Evolutionary conservation across 176 grass and related monocot genomes (phyloP), one percentile per base, ranked within the genome.

Genomic region (Avena insularis): DNA sequence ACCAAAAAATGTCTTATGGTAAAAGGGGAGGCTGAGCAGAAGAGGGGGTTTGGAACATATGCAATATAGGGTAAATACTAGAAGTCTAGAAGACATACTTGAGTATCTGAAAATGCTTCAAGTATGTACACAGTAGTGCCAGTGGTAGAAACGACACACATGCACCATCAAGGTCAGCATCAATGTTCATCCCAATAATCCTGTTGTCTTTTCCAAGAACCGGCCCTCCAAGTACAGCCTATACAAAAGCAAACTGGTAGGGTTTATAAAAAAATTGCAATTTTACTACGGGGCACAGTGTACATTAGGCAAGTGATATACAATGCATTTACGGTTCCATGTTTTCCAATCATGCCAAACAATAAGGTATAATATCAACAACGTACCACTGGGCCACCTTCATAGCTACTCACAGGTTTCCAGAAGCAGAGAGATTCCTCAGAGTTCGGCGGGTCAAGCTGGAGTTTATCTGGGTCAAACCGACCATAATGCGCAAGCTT

Each of bases 191-290:
- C 8, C 83, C 83, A 19, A 78, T 0, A 86, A 86, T 46, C 19
- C 15, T 14, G 0, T 12, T 3, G 69, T 75, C 13, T 0, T 16
- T 2, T 8, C 12, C 61, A 29, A 86, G 9, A 79, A 86, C 48
- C 45, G 62, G 62, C 35, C 84, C 84, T 79, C 84, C 84, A 69
- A 86, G 50, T 79, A 69, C 75, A 86, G 62, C 75, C 83, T 85
- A 66, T 58, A 8, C 55, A 58, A 38, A 85, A 85, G 12, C 29
- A 12, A 40, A 66, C 12, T 38, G 46, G 72, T 16, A 77, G 1
- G 12, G 17, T 54, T 85, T 51, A 21, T 64, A 49, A 59, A 58
- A 76, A 76, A 76, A 57, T 14, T 50, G 17, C 6, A 58, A 58
- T 58, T 58, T 58, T 58, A 61, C n/a, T 61, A 58, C 17, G 2